These are phyloP conservation scores for Psilocybe azurescens DNA, from an alignment of 768 basidiomycete species.

Conservation along the genomic window DNA sequence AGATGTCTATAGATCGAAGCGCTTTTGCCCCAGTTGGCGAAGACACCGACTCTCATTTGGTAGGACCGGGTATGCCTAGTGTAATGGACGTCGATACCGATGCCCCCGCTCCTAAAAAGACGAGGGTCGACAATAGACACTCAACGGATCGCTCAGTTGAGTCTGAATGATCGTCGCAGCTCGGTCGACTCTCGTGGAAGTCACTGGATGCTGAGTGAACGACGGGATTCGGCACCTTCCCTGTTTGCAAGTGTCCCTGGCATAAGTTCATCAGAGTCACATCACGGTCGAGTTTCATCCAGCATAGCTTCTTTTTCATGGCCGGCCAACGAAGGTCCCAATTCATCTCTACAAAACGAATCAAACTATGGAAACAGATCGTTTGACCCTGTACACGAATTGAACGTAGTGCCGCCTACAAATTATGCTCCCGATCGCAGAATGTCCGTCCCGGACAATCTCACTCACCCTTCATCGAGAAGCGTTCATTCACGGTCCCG, in stretches of 20 bases:
- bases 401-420: slow-evolving; percentile 62
- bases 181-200: slow-evolving; percentile 70
- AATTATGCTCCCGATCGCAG: slow-evolving; percentile 69
- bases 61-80: slow-evolving; percentile 71
- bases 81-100: slow-evolving; percentile 63
- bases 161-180: slow-evolving; percentile 77
- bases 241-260: slow-evolving; percentile 67
- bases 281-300: slow-evolving; percentile 65
- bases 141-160: slow-evolving; percentile 74
- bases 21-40: slow-evolving; percentile 57
- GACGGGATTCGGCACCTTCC: slow-evolving; percentile 78
- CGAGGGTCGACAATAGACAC: slow-evolving; percentile 86
- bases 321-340: slow-evolving; percentile 51
- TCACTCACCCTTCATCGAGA: slow-evolving; percentile 51
- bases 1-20: slow-evolving; percentile 76
- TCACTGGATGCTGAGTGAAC: slow-evolving; percentile 68
- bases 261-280: slow-evolving; percentile 53
- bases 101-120: slow-evolving; percentile 80
- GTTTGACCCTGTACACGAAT: slow-evolving; percentile 52
- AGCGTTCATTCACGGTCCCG: slow-evolving; percentile 71
- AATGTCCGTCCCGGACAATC: slow-evolving; percentile 75
- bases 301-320: slow-evolving; percentile 77
- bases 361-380: slow-evolving; percentile 50
- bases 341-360: slow-evolving; percentile 47
- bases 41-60: slow-evolving; percentile 70